Evolutionary conservation across 768 basidiomycete species (phyloP), one percentile per base, ranked within the genome.

Genomic region (Pleurotus djamor): DNA sequence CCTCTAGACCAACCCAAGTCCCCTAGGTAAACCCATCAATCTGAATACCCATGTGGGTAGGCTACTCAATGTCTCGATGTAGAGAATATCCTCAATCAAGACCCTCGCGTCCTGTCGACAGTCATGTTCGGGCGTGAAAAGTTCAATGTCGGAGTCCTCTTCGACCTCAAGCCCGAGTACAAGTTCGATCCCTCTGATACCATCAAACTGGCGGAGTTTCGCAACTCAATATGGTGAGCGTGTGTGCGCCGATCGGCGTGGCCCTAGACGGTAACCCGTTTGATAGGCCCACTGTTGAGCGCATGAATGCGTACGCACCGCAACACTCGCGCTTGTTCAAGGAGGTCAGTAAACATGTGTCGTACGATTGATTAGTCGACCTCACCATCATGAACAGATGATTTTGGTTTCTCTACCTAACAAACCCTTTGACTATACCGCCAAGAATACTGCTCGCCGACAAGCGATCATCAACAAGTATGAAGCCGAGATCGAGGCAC

Each of bases 251-350:
- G n/a, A 12, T 36, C 5, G 14, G 44, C 35, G 34, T 13, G 13
- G 8, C 1, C 35, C 43, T 34, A 17, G 12, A n/a, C 41, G 5
- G 44, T 50, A 36, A 38, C n/a, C 14, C 4, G 9, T 48, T 17
- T 16, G 41, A 10, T 55, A 76, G 75, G 75, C 71, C 73, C 1
- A 75, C 70, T 5, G 68, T 79, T 3, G 71, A 72, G 51, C 59
- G 68, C 45, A 62, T 72, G 60, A 78, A 78, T 52, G 59, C 49
- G 12, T 73, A 64, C 59, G 77, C 77, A 0, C 77, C 77, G 5
- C 68, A 74, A 52, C 76, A 78, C 56, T 77, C 76, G 0, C 65
- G 75, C 17, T 56, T 79, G 4, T 78, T 77, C 68, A 77, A 75
- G 62, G 77, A 76, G 72, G 75, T 71, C 10, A 38, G 63, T 59